These are phyloP conservation scores for Nakataea oryzae DNA, from an alignment of 2,329 filamentous ascomycete species.

Conservation along the genomic window DNA sequence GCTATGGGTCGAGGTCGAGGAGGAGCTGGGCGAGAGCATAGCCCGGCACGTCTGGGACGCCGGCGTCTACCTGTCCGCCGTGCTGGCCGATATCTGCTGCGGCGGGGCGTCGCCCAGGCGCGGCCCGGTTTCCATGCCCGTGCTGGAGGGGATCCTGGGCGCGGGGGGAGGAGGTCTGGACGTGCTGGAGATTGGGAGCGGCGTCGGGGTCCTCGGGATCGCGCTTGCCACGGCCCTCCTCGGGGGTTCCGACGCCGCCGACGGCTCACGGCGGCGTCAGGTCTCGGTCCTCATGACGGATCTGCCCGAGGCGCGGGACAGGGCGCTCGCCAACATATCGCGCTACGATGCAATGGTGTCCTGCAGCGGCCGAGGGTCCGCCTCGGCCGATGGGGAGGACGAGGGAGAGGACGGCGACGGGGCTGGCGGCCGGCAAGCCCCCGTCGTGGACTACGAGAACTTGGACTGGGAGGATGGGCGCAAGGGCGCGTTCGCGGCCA, in stretches of 20 bases:
- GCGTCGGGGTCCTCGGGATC: slow-evolving; percentile 44
- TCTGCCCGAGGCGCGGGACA: slow-evolving; percentile 39
- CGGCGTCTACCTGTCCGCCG: slow-evolving; percentile 34
- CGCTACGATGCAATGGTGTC: slow-evolving; percentile 3
- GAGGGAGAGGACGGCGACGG: slow-evolving; percentile 5
- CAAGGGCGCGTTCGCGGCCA: slow-evolving; percentile 29
- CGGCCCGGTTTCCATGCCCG: slow-evolving; percentile 10
- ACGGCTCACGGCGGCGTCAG: not conserved
- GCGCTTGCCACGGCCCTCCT: slow-evolving; percentile 26
- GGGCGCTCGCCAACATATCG: slow-evolving; percentile 35
- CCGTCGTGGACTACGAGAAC: slow-evolving; percentile 36
- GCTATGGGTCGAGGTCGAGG: slow-evolving; percentile 32
- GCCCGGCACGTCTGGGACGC: slow-evolving; percentile 50
- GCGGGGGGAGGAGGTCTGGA: slow-evolving; percentile 19
- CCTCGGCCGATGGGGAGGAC: slow-evolving; percentile 7
- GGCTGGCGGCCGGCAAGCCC: not conserved
- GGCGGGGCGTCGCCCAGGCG: slow-evolving; percentile 5
- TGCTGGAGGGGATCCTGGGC: slow-evolving; percentile 19
- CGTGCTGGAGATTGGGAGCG: slow-evolving; percentile 45
- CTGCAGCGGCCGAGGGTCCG: not conserved
- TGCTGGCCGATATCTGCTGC: slow-evolving; percentile 19
- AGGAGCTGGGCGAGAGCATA: slow-evolving; percentile 50
- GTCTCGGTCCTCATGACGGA: slow-evolving; percentile 34
- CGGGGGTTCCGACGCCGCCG: not conserved
- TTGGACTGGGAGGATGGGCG: slow-evolving; percentile 46